Percentiles rank a stretch among this genome's conserved stretches.
Evolutionary conservation across 2,329 filamentous ascomycete genomes (phyloP).

Genomic region (Gaeumannomyces sp.): DNA sequence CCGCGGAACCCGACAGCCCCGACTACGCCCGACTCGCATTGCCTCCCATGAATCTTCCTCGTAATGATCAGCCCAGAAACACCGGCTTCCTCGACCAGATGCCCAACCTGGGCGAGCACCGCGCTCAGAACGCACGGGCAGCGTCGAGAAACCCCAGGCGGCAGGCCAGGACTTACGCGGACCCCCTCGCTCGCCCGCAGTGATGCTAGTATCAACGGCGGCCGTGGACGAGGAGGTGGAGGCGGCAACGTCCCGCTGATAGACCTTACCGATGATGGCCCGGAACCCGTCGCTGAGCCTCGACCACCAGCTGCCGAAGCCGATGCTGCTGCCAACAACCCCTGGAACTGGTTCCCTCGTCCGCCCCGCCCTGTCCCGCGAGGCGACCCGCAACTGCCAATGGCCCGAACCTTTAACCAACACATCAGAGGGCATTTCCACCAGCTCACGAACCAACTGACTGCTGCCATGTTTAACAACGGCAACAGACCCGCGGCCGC

Average conservation of each 20-base stretch:
- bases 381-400: neutral
- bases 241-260: slow-evolving; percentile 34
- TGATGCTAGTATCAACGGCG: slow-evolving; percentile 32
- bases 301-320: neutral
- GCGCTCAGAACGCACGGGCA: slow-evolving; percentile 29
- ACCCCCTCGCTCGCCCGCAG: slow-evolving; percentile 38
- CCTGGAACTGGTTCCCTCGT: neutral
- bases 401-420: too few species aligned
- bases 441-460: too few species aligned
- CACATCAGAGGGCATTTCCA: slow-evolving; percentile 15
- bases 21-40: slow-evolving; percentile 11
- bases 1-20: slow-evolving; percentile 43
- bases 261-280: slow-evolving; percentile 43
- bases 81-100: slow-evolving; percentile 5
- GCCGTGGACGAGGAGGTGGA: slow-evolving; percentile 16
- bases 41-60: slow-evolving; percentile 9
- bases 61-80: slow-evolving; percentile 1
- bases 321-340: slow-evolving; percentile 21
- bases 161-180: slow-evolving; percentile 33
- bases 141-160: slow-evolving; percentile 31
- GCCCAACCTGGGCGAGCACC: slow-evolving; percentile 8
- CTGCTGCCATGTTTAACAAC: slow-evolving; percentile 12
- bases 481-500: neutral
- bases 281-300: neutral
- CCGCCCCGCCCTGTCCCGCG: neutral